A percentile compares a stretch with the other conserved stretches of the same genome.
phyloP scores from a whole-genome alignment of 176 grass and related monocot genomes.

The Carex scoparia region DNA sequence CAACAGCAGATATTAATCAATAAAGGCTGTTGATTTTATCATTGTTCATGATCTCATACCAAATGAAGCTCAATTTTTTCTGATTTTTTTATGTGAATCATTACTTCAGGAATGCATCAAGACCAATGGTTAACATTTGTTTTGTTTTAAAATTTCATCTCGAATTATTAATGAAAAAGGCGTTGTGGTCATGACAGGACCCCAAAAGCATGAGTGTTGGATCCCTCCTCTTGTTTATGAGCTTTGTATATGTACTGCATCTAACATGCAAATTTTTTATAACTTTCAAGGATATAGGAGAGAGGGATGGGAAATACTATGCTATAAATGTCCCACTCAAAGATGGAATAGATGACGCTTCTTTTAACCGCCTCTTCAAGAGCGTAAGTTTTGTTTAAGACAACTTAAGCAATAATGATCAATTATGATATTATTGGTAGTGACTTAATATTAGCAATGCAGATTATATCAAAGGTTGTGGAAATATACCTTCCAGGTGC shows the following conservation, averaged over 20 bases:
- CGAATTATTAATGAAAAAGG: neutral
- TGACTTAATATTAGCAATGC: constrained; percentile 22
- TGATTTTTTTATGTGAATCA: neutral
- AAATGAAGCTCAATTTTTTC: neutral
- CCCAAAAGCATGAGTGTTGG: neutral
- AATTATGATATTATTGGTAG: constrained; percentile 18
- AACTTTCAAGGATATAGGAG: constrained; percentile 81
- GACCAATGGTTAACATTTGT: neutral
- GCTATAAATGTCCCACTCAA: constrained; percentile 97
- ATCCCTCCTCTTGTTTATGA: neutral
- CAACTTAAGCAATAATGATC: neutral
- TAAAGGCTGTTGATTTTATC: neutral
- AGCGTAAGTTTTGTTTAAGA: constrained; percentile 40
- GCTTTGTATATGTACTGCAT: neutral
- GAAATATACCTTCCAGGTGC: constrained; percentile 88
- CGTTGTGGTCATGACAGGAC: neutral
- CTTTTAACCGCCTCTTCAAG: constrained; percentile 95
- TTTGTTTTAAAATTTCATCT: neutral
- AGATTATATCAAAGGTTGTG: constrained; percentile 95
- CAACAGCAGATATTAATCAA: neutral
- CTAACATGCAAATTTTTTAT: neutral
- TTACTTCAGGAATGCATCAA: neutral
- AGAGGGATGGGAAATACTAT: constrained; percentile 97
- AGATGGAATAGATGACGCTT: constrained; percentile 92
- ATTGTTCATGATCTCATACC: neutral